Conservation (phyloP, 305 asterid species). For the Solanum chacoense region DNA sequence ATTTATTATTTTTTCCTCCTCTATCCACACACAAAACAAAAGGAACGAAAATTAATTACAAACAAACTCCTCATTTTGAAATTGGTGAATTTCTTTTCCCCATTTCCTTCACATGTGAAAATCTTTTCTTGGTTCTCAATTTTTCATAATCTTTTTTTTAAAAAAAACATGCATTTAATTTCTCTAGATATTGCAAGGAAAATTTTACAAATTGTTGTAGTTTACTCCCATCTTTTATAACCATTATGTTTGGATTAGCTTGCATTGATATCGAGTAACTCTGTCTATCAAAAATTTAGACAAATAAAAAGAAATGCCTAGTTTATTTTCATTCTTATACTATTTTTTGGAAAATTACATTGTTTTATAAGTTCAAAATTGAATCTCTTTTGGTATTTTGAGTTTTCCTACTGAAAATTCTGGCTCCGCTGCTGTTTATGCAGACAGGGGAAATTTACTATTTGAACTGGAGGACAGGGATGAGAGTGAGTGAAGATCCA, state of each 20-base stretch:
- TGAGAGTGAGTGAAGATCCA: conserved; percentile 32
- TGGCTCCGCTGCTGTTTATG: neutral
- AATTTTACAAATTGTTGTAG: neutral
- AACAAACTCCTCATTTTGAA: neutral
- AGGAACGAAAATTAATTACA: neutral
- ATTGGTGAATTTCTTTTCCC: neutral
- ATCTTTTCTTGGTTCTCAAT: neutral
- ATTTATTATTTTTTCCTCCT: neutral
- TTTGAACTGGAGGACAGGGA: conserved; percentile 41
- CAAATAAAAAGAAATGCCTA: neutral
- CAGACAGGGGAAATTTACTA: conserved; percentile 40
- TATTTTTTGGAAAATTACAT: neutral
- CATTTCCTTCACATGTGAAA: neutral
- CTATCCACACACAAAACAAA: neutral
- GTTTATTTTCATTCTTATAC: neutral
- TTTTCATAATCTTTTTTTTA: neutral
- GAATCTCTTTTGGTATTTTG: neutral
- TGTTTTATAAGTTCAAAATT: neutral
- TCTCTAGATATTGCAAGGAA: neutral
- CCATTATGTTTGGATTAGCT: neutral
- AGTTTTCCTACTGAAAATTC: neutral
- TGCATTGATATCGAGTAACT: neutral
- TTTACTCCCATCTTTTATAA: neutral
- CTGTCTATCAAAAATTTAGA: neutral
- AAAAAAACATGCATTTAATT: neutral